Evolutionary conservation across 306 rosid species (phyloP), one percentile per base, ranked within the genome.

Genomic region (Cucurbita moschata): DNA sequence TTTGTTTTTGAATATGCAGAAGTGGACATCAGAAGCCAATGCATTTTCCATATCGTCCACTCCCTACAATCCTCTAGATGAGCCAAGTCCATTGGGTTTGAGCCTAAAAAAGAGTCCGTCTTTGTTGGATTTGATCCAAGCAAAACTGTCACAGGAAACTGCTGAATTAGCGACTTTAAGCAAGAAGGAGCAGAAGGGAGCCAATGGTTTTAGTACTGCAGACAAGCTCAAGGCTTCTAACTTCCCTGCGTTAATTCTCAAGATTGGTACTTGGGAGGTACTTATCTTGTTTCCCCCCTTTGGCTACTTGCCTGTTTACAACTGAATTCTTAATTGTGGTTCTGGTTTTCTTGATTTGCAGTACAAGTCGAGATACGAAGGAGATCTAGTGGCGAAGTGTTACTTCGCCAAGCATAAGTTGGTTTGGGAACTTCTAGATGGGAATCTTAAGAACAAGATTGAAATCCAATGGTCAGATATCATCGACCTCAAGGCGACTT

Each of bases 401-500:
- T 91, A 91, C 80, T 91, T 89, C 62, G 96, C 96, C 5, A 91
- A 91, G 79, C 97, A 89, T 72, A 91, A 89, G 85, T 89, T 91
- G 76, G 97, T 91, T 44, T 91, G 97, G 97, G 97, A 91, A 82
- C 88, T 91, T 77, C 91, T 91, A 75, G 87, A 89, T 77, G 96
- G 93, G 63, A 92, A 90, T 46, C 90, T 91, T 19, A 91, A 87
- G 86, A 91, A 90, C 59, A 91, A 91, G 84, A 83, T 91, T 70
- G 97, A 91, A 81, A 91, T 89, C 39, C 97, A 91, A 58, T 91
- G 97, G 97, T 86, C 97, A 49, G 96, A 91, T 81, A 87, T 91
- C 42, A 83, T 85, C 81, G 85, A 86, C 39, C 80, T 91, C 13
- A 84, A 83, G 79, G 93, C 91, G 19, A 77, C 77, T 51, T 91